Evolutionary conservation across 805 yeast genomes (phyloP).

Genomic region (Komagataella pseudopastoris): DNA sequence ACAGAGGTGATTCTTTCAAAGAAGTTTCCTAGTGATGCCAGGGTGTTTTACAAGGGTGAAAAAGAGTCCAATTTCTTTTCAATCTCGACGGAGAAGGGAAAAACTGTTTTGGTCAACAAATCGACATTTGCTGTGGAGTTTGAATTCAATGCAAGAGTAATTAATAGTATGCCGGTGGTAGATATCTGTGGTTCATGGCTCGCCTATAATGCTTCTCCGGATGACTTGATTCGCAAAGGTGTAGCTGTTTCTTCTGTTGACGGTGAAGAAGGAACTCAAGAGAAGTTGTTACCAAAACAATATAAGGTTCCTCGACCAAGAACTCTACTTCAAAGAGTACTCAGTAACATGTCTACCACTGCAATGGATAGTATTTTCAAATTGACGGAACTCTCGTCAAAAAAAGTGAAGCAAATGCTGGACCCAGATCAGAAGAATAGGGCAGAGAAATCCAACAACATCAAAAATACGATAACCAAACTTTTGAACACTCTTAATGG

Average conservation of each 20-base stretch:
- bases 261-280: slow-evolving; percentile 4
- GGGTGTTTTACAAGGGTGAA: slow-evolving; percentile 11
- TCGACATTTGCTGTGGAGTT: slow-evolving; percentile 6
- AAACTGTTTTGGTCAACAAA: slow-evolving; percentile 12
- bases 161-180: slow-evolving; percentile 26
- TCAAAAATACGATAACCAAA: slow-evolving; percentile 10
- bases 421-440: slow-evolving; percentile 4
- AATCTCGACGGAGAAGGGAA: slow-evolving; percentile 15
- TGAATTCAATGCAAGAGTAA: slow-evolving; percentile 6
- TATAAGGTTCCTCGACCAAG: slow-evolving; percentile 27
- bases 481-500: slow-evolving; percentile 15
- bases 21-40: slow-evolving; percentile 11
- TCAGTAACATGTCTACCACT: slow-evolving; percentile 33
- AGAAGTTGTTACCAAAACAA: slow-evolving; percentile 23
- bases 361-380: slow-evolving; percentile 38
- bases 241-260: slow-evolving; percentile 1
- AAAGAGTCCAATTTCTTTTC: slow-evolving; percentile 8
- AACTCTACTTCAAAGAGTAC: slow-evolving; percentile 31
- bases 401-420: slow-evolving; percentile 26
- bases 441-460: not conserved
- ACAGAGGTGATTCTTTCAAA: slow-evolving; percentile 12
- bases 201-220: slow-evolving; percentile 27
- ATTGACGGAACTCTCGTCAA: slow-evolving; percentile 34
- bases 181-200: slow-evolving; percentile 38
- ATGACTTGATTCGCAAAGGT: slow-evolving; percentile 16